A percentile compares a stretch with the other conserved stretches of the same genome.
Conservation (phyloP, 1,139 yeast genomes). For the Pneumocystis oryctolagi region DNA sequence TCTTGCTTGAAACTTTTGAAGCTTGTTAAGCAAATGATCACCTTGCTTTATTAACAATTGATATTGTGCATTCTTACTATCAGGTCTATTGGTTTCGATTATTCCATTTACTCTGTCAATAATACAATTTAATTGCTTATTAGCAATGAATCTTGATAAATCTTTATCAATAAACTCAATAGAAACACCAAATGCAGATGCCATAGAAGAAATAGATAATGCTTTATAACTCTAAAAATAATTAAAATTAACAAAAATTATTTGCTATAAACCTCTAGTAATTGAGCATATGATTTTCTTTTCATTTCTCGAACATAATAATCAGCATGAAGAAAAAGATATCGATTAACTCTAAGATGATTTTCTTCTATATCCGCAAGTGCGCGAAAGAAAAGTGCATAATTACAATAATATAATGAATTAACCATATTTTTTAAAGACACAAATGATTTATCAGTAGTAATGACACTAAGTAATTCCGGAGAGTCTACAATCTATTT, state of each 20-base stretch:
- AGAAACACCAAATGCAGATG: constrained; percentile 76
- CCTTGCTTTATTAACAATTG: constrained; percentile 82
- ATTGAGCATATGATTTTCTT: constrained; percentile 86
- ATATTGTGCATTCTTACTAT: constrained; percentile 87
- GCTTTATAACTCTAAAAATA: constrained; percentile 56
- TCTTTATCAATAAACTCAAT: constrained; percentile 65
- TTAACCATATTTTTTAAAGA: constrained; percentile 76
- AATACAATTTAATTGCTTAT: constrained; percentile 83
- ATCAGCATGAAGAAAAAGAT: constrained; percentile 62
- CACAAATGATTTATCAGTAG: constrained; percentile 57
- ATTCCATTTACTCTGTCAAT: constrained; percentile 93
- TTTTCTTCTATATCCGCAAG: constrained; percentile 66
- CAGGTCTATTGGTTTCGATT: constrained; percentile 90
- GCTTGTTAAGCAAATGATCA: constrained; percentile 76
- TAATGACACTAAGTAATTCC: constrained; percentile 68
- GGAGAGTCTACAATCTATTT: constrained; percentile 68
- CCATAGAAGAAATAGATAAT: constrained; percentile 80
- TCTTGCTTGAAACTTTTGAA: constrained; percentile 95
- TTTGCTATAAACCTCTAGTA: constrained; percentile 38
- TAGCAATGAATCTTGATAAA: constrained; percentile 79
- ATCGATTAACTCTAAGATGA: constrained; percentile 59
- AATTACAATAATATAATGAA: constrained; percentile 79
- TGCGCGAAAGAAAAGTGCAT: constrained; percentile 62
- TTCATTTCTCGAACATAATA: constrained; percentile 85
- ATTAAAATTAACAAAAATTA: background rate